Percentiles rank a stretch among this genome's conserved stretches.
Conservation (phyloP, 2,329 filamentous ascomycete species). For the Cordyceps tenuipes region DNA sequence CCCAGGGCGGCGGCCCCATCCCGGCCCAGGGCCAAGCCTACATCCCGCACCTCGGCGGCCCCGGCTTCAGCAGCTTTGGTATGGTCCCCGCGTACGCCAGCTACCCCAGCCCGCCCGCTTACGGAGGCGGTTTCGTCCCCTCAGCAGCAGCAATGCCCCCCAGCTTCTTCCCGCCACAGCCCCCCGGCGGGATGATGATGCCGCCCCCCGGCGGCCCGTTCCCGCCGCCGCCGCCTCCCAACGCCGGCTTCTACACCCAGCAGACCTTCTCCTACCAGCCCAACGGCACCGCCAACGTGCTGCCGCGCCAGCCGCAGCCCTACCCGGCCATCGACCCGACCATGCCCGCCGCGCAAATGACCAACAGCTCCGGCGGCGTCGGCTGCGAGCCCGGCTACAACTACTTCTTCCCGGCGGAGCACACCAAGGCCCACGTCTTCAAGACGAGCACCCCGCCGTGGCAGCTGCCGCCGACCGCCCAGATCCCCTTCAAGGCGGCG, state of each 20-base stretch:
- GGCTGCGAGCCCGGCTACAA: slow-evolving; percentile 56
- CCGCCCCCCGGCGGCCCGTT: not conserved
- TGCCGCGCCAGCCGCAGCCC: slow-evolving; percentile 32
- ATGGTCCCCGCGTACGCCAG: slow-evolving; percentile 16
- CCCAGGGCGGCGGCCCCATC: slow-evolving; percentile 25
- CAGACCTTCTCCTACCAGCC: slow-evolving; percentile 28
- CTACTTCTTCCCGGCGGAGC: slow-evolving; percentile 50
- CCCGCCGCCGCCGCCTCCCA: not conserved
- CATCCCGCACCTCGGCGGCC: slow-evolving; percentile 29
- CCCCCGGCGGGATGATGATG: not conserved
- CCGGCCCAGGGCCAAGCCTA: slow-evolving; percentile 30
- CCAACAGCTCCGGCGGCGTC: slow-evolving; percentile 48
- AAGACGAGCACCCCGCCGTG: slow-evolving; percentile 43
- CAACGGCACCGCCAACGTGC: slow-evolving; percentile 27
- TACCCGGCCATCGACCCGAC: slow-evolving; percentile 34
- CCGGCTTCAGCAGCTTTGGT: slow-evolving; percentile 26
- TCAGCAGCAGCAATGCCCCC: not conserved
- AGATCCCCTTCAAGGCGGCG: slow-evolving; percentile 39
- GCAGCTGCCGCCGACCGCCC: slow-evolving; percentile 35
- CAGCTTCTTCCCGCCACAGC: not conserved
- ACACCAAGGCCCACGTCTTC: slow-evolving; percentile 54
- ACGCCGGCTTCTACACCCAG: slow-evolving; percentile 19
- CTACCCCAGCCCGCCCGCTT: slow-evolving; percentile 19
- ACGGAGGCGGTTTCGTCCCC: slow-evolving; percentile 16
- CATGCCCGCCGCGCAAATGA: slow-evolving; percentile 45